A percentile compares a stretch with the other conserved stretches of the same genome.
Evolutionary conservation across 371 early-diverging fungal species (phyloP).

Genomic region (Saksenaea oblongispora): DNA sequence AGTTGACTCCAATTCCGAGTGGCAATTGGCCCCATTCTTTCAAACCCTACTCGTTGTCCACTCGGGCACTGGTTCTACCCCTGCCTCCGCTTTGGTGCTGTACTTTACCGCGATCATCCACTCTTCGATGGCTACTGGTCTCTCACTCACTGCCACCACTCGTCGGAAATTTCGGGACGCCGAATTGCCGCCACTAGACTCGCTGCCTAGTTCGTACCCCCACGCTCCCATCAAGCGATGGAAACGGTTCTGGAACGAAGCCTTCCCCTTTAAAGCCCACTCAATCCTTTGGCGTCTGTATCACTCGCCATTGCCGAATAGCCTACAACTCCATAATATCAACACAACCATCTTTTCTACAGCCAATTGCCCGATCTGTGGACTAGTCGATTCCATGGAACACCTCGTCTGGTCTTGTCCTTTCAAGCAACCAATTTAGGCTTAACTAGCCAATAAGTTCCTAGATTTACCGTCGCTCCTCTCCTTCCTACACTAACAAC

Average conservation of each 20-base stretch:
- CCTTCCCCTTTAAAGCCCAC: neutral
- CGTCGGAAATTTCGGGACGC: neutral
- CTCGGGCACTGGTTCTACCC: neutral
- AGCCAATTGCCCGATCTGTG: neutral
- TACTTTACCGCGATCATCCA: neutral
- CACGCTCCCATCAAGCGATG: neutral
- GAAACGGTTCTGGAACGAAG: neutral
- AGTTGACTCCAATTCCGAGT: neutral
- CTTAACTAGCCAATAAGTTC: neutral
- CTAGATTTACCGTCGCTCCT: too few species aligned
- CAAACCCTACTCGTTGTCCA: neutral
- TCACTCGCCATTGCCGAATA: neutral
- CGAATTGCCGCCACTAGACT: neutral
- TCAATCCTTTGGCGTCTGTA: neutral
- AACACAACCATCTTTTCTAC: neutral
- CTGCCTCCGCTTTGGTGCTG: too few species aligned
- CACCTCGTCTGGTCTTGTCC: neutral
- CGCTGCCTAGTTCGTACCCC: neutral
- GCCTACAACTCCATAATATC: neutral
- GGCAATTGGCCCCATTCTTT: neutral
- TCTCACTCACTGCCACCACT: neutral
- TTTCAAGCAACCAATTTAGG: neutral
- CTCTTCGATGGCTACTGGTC: neutral
- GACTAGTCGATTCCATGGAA: neutral
- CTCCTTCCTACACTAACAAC: too few species aligned